phyloP scores from a whole-genome alignment of 345 rosid genomes.

The Aquilaria malaccensis region DNA sequence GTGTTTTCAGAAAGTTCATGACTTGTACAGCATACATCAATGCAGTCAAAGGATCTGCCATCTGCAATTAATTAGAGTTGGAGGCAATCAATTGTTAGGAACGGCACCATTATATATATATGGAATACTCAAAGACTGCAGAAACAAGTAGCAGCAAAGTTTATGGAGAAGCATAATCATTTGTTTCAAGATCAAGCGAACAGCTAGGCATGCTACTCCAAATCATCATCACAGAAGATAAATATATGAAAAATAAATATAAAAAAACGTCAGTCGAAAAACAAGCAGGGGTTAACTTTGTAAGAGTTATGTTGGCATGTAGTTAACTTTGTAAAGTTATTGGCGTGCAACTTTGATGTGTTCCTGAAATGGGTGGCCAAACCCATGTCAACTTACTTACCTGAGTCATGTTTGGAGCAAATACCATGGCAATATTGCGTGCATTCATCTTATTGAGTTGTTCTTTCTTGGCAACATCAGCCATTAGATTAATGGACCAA shows the following conservation, averaged over 20 bases:
- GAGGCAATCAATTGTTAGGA: too few relatives aligned
- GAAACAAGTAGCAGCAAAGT: too few relatives aligned
- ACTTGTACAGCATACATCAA: conserved; percentile 93
- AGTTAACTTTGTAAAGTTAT: background rate
- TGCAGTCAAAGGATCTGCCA: conserved; percentile 96
- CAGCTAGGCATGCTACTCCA: too few relatives aligned
- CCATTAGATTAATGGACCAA: conserved; percentile 95
- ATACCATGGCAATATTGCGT: conserved; percentile 91
- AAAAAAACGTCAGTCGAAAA: too few relatives aligned
- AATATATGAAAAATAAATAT: too few relatives aligned
- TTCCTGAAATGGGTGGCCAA: background rate
- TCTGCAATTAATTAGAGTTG: conserved; percentile 36
- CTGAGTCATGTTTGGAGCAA: conserved; percentile 98
- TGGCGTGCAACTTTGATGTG: background rate
- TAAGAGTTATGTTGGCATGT: too few relatives aligned
- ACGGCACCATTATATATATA: too few relatives aligned
- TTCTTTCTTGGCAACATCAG: conserved; percentile 75
- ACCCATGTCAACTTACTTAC: conserved; percentile 26
- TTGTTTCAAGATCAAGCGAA: too few relatives aligned
- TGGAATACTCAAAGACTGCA: too few relatives aligned
- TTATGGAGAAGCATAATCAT: too few relatives aligned
- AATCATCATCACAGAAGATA: too few relatives aligned
- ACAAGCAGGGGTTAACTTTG: too few relatives aligned
- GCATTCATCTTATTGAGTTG: conserved; percentile 93
- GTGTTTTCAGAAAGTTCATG: conserved; percentile 94